Evolutionary conservation across 768 basidiomycete genomes (phyloP), one percentile per base, ranked within the genome.

Genomic region (Antrodiella citrinella): DNA sequence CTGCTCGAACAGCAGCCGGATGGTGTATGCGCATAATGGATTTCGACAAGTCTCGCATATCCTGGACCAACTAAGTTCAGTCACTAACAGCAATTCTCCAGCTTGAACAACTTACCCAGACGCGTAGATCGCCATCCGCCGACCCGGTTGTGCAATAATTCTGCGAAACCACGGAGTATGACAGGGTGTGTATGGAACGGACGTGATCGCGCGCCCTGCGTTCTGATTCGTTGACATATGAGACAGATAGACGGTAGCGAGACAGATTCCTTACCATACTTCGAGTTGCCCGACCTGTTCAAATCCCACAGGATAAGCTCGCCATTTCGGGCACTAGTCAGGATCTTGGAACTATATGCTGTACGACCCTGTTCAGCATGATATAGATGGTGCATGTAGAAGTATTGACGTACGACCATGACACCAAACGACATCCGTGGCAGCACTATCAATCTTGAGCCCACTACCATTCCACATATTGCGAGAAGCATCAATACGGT

Each of bases 231-330:
- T 49, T 57, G 23, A 38, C 18, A 48, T 39, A 24, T 51, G 40
- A 22, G n/a, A 24, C n/a, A 18, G 42, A n/a, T 26, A 21, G 4
- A 11, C 30, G 41, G 4, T 21, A 18, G 30, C 30, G 30, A 43
- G 24, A 24, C 23, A 11, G 15, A 44, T 4, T 47, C 35, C 63
- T 53, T 58, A 90, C 87, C 86, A 57, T 78, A 86, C 67, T 89
- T 90, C 39, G 77, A 76, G 2, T 70, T 60, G 2, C 84, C 82
- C 19, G 73, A 65, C 62, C 81, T 85, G 57, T 82, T 78, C 23
- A 89, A 56, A 61, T 90, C 86, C 88, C 88, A 91, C 72, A 89
- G 77, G 24, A 89, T 84, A 30, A 91, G 74, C 48, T 90, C 88
- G 1, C 88, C 88, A 54, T 88, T 90, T 13, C 84, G 70, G 1